These are phyloP conservation scores for Saururus chinensis DNA, from an alignment of 164 flowering plant species.

Conservation along the genomic window DNA sequence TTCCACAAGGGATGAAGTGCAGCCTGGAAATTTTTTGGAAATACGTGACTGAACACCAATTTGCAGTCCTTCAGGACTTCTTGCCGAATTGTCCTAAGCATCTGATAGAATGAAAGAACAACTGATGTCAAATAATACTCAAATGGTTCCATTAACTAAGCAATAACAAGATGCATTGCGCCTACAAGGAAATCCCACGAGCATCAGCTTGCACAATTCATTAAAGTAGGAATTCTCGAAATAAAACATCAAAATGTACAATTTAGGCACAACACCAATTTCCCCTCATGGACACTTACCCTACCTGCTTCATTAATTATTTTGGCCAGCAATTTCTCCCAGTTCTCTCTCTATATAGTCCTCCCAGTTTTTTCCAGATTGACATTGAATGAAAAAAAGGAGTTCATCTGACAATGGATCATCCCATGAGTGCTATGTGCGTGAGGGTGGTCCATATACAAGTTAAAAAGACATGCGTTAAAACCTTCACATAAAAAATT, in stretches of 20 bases:
- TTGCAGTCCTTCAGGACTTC: conserved; percentile 59
- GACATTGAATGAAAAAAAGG: neutral
- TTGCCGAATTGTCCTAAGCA: conserved; percentile 35
- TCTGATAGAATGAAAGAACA: conserved; percentile 21
- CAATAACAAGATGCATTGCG: neutral
- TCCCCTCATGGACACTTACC: too few relatives aligned
- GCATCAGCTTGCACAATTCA: too few relatives aligned
- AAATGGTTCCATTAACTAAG: neutral
- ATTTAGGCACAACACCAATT: too few relatives aligned
- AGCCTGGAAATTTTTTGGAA: conserved; percentile 32
- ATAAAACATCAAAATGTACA: too few relatives aligned
- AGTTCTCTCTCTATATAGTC: too few relatives aligned
- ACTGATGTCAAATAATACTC: neutral
- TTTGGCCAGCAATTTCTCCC: too few relatives aligned
- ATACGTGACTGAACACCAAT: conserved; percentile 58
- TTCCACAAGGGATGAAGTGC: conserved; percentile 52
- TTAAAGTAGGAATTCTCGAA: too few relatives aligned
- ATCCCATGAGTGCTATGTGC: too few relatives aligned
- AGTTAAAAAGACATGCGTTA: too few relatives aligned
- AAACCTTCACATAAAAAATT: neutral
- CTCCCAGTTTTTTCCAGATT: neutral
- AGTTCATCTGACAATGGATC: neutral
- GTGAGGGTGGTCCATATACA: too few relatives aligned
- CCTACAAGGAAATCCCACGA: neutral
- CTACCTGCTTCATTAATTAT: too few relatives aligned